Conservation (phyloP, 2,329 filamentous ascomycete genomes). For the Hypomyces rosellus region DNA sequence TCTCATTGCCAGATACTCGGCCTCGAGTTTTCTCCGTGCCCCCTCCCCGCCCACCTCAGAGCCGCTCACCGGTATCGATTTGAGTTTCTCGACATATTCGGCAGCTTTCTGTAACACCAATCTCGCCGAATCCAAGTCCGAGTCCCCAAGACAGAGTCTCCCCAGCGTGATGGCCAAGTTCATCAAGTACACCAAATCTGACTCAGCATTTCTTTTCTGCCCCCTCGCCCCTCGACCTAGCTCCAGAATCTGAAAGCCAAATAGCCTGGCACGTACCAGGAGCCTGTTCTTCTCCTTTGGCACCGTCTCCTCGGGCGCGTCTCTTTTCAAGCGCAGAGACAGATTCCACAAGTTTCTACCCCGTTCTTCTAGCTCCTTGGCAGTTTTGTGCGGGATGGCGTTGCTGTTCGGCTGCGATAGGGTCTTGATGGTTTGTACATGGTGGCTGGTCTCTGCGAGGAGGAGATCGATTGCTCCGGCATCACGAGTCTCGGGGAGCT, state of each 20-base stretch:
- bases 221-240: constrained; percentile 37
- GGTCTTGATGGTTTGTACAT: constrained; percentile 19
- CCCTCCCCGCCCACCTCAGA: not conserved
- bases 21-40: constrained; percentile 34
- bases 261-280: constrained; percentile 36
- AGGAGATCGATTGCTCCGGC: constrained; percentile 37
- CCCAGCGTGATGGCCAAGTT: constrained; percentile 63
- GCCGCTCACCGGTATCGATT: not conserved
- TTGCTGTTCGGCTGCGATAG: constrained; percentile 5
- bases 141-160: constrained; percentile 41
- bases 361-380: constrained; percentile 44
- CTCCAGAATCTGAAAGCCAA: constrained; percentile 65
- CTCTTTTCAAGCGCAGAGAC: constrained; percentile 45
- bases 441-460: constrained; percentile 23
- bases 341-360: constrained; percentile 63
- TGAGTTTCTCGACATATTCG: constrained; percentile 37
- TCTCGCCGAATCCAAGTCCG: constrained; percentile 51
- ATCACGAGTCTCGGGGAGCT: constrained; percentile 15
- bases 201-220: constrained; percentile 20
- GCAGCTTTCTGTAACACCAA: constrained; percentile 59
- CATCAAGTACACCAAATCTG: constrained; percentile 51
- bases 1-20: constrained; percentile 61
- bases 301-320: constrained; percentile 13
- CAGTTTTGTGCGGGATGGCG: not conserved
- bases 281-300: constrained; percentile 22